A percentile compares a stretch with the other conserved stretches of the same genome.
Evolutionary conservation across 2,329 filamentous ascomycete genomes (phyloP).

Genomic region (Beauveria varroae): DNA sequence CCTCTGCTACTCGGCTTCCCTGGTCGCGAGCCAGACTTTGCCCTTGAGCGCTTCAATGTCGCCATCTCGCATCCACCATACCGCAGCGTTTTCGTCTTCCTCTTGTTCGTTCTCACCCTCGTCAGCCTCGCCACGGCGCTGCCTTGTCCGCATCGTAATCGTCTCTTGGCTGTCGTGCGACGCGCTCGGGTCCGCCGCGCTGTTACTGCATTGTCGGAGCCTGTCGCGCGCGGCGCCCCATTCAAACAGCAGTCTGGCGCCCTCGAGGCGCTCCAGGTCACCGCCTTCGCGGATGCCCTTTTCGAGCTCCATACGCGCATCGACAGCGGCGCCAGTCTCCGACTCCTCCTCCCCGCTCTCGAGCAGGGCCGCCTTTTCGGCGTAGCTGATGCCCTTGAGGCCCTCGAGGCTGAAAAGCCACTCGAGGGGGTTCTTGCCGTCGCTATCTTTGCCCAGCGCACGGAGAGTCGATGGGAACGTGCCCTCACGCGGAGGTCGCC

Average conservation of each 20-base stretch:
- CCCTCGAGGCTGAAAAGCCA: slow-evolving; percentile 64
- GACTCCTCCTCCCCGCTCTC: slow-evolving; percentile 41
- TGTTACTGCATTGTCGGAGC: slow-evolving; percentile 17
- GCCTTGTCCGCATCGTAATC: slow-evolving; percentile 15
- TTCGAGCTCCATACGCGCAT: slow-evolving; percentile 63
- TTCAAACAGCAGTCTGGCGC: slow-evolving; percentile 46
- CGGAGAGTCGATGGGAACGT: slow-evolving; percentile 68
- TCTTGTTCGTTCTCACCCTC: slow-evolving; percentile 17
- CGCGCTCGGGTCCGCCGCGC: slow-evolving; percentile 6
- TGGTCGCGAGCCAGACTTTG: slow-evolving; percentile 43
- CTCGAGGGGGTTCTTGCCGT: slow-evolving; percentile 46
- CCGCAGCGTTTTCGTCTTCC: slow-evolving; percentile 22
- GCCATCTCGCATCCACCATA: slow-evolving; percentile 50
- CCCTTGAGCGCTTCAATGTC: slow-evolving; percentile 49
- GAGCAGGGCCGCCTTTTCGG: slow-evolving; percentile 59
- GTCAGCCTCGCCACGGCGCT: slow-evolving; percentile 17
- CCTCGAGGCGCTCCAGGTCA: slow-evolving; percentile 38
- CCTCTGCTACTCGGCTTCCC: slow-evolving; percentile 24
- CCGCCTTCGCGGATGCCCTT: slow-evolving; percentile 34
- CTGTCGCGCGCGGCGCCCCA: slow-evolving; percentile 42
- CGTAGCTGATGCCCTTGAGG: slow-evolving; percentile 49
- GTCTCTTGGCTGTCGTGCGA: slow-evolving; percentile 29
- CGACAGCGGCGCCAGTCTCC: slow-evolving; percentile 49
- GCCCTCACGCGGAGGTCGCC: slow-evolving; percentile 59
- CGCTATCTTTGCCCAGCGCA: slow-evolving; percentile 50